Percentiles rank a stretch among this genome's conserved stretches.
These are phyloP conservation scores for Rutstroemia sp. DNA, from an alignment of 2,329 filamentous ascomycete species.

Conservation along the genomic window DNA sequence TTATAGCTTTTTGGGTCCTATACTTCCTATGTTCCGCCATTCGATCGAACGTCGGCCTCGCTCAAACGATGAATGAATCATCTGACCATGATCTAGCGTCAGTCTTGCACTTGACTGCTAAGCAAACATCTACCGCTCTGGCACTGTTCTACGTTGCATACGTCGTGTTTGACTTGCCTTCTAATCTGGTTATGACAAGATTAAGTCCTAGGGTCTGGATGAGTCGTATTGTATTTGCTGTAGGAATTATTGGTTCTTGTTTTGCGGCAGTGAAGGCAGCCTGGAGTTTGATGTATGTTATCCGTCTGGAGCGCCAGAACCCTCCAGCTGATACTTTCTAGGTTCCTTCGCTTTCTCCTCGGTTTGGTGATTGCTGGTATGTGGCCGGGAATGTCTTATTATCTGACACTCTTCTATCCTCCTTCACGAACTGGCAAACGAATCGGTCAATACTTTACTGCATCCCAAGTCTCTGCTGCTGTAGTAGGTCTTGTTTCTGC, in stretches of 20 bases:
- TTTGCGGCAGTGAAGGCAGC: constrained; percentile 75
- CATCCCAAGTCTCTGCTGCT: constrained; percentile 79
- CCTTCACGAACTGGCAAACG: constrained; percentile 79
- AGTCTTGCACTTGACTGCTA: constrained; percentile 60
- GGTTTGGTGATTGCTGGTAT: constrained; percentile 86
- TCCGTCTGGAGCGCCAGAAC: not conserved
- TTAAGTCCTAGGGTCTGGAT: constrained; percentile 86
- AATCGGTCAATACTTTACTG: constrained; percentile 85
- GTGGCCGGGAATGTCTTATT: constrained; percentile 95
- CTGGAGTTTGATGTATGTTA: constrained; percentile 58
- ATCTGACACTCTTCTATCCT: constrained; percentile 86
- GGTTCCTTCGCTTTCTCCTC: constrained; percentile 73
- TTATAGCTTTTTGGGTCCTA: constrained; percentile 71
- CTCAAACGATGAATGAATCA: constrained; percentile 83
- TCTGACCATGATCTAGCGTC: constrained; percentile 67
- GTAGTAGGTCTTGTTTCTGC: constrained; percentile 86
- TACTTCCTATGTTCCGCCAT: constrained; percentile 93
- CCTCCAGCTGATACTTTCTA: constrained; percentile 20
- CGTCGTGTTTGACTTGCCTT: constrained; percentile 81
- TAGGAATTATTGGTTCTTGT: constrained; percentile 75
- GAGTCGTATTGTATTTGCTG: constrained; percentile 81
- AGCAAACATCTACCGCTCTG: constrained; percentile 75
- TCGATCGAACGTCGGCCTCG: constrained; percentile 82
- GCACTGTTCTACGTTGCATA: constrained; percentile 91
- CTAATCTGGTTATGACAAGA: constrained; percentile 81